phyloP scores from a whole-genome alignment of 495 filamentous ascomycete genomes.

The Neurospora tetrasperma region DNA sequence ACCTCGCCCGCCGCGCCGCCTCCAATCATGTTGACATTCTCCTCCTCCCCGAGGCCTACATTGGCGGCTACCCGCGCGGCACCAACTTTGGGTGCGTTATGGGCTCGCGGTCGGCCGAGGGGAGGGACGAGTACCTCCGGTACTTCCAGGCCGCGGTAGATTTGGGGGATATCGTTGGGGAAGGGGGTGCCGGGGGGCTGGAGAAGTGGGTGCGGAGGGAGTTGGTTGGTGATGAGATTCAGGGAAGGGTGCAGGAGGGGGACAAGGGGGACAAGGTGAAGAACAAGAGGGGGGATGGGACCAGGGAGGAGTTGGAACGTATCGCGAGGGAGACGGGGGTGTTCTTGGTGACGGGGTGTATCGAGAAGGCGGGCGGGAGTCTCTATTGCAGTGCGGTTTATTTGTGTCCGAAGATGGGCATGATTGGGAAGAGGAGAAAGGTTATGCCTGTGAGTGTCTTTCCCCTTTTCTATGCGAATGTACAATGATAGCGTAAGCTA shows the following conservation, averaged over 20 bases:
- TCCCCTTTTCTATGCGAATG: not conserved
- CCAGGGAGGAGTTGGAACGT: constrained; percentile 65
- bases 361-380: constrained; percentile 71
- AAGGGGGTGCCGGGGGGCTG: constrained; percentile 49
- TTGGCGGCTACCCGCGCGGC: constrained; percentile 89
- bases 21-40: constrained; percentile 56
- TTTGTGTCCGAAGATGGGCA: constrained; percentile 61
- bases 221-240: constrained; percentile 41
- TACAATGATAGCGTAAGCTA: not conserved
- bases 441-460: constrained; percentile 61
- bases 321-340: constrained; percentile 66
- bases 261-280: constrained; percentile 20
- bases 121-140: constrained; percentile 71
- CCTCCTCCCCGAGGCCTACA: constrained; percentile 86
- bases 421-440: constrained; percentile 82
- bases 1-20: constrained; percentile 43
- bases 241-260: constrained; percentile 45
- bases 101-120: constrained; percentile 54
- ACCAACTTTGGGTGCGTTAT: constrained; percentile 65
- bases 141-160: constrained; percentile 77
- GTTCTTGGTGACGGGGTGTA: constrained; percentile 67
- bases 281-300: constrained; percentile 67
- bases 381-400: constrained; percentile 80
- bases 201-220: constrained; percentile 59
- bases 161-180: constrained; percentile 70